Evolutionary conservation across 805 yeast species (phyloP).

Genomic region (Saccharomycopsis schoenii): DNA sequence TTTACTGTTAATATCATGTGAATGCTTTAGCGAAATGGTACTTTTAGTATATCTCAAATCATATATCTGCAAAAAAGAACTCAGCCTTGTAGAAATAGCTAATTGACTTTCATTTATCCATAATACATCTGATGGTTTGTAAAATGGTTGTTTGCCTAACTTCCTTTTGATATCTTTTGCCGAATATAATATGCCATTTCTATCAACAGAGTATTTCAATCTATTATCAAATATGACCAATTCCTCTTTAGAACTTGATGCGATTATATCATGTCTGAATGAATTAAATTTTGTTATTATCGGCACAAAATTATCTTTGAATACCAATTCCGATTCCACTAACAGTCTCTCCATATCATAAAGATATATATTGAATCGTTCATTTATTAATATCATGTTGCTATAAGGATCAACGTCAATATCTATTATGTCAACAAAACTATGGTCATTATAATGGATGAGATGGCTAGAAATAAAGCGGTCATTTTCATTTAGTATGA

Average conservation of each 20-base stretch:
- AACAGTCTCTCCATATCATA: neutral
- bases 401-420: conserved; percentile 1
- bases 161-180: conserved; percentile 1
- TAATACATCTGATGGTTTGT: conserved; percentile 2
- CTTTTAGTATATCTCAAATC: neutral
- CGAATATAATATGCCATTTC: neutral
- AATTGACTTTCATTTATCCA: conserved; percentile 1
- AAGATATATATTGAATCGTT: neutral
- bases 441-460: neutral
- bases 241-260: neutral
- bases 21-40: neutral
- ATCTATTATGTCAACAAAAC: conserved; percentile 1
- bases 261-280: neutral
- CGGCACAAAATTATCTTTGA: conserved; percentile 1
- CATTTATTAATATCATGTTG: neutral
- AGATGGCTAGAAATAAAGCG: neutral
- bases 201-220: neutral
- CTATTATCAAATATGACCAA: conserved; percentile 2
- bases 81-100: neutral
- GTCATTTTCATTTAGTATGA: neutral
- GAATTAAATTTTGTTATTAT: conserved; percentile 1
- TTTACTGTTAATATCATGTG: neutral
- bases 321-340: neutral
- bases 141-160: neutral
- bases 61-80: neutral